Conservation (phyloP, 2,329 filamentous ascomycete genomes). For the Aspergillus ibericus region DNA sequence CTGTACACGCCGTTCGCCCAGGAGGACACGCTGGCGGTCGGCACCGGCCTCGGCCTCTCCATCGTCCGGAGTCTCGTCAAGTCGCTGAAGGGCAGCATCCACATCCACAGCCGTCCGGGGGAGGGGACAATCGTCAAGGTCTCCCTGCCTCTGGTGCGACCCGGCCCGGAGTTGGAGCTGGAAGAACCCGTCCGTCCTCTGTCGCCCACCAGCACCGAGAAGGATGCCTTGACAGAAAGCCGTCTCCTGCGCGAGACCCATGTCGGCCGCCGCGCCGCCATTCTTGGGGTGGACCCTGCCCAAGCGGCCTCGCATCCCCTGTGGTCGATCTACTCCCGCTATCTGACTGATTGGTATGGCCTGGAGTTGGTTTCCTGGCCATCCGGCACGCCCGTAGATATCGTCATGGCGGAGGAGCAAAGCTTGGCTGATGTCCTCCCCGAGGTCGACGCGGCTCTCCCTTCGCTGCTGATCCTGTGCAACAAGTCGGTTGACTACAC, state of each 20-base stretch:
- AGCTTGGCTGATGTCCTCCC: slow-evolving; percentile 25
- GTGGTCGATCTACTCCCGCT: slow-evolving; percentile 31
- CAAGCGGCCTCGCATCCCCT: slow-evolving; percentile 18
- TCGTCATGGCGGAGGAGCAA: slow-evolving; percentile 37
- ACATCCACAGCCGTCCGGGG: slow-evolving; percentile 55
- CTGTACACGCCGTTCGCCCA: slow-evolving; percentile 61
- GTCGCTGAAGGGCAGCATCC: slow-evolving; percentile 60
- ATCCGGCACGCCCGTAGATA: slow-evolving; percentile 29
- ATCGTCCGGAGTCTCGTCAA: slow-evolving; percentile 64
- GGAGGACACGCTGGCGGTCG: slow-evolving; percentile 58
- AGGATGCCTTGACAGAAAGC: slow-evolving; percentile 25
- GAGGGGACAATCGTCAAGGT: slow-evolving; percentile 59
- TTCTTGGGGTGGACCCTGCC: slow-evolving; percentile 28
- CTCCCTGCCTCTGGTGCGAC: slow-evolving; percentile 44
- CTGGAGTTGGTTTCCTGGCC: slow-evolving; percentile 36
- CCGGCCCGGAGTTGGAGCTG: slow-evolving; percentile 22
- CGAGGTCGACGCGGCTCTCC: slow-evolving; percentile 19
- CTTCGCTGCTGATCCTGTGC: slow-evolving; percentile 40
- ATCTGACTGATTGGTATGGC: slow-evolving; percentile 39
- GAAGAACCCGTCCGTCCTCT: slow-evolving; percentile 19
- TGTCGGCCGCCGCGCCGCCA: slow-evolving; percentile 27
- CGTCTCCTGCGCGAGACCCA: slow-evolving; percentile 28
- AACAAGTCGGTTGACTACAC: slow-evolving; percentile 38
- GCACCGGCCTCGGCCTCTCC: slow-evolving; percentile 59
- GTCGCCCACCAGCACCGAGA: slow-evolving; percentile 10